Base-by-base conservation (phyloP, 192 early-diverging fungal species). In the Podochytrium sp. region DNA sequence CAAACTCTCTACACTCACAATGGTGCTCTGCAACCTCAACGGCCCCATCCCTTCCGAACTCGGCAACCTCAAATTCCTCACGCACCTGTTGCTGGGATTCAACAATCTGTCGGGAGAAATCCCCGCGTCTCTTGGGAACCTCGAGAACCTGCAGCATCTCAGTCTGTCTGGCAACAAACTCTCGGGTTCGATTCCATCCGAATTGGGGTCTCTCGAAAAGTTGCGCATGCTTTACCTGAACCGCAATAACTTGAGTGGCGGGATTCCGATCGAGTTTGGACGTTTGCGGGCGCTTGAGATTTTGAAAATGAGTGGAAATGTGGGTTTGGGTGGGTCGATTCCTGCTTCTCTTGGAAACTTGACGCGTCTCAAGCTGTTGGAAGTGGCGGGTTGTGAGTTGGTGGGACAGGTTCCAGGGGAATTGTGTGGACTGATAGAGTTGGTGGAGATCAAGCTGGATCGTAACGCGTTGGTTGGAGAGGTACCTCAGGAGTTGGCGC, bases 91-190 rank as follows among this genome's bases (percentile, higher is more conserved):
- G 1, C 61, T 63, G 16, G 38, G 30, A 27, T n/a, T 37, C 60
- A 62, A 62, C 61, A 38, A 39, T 20, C 37, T 63, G 5, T 37
- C 61, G 61, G 61, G 61, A 29, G 12, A 16, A 7, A 40, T 63
- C 20, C 61, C 61, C 16, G 0, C 33, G 18, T 14, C 14, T 1
- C 33, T 63, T 39, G 61, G 61, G 7, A 12, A n/a, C 37, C 37
- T 63, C 32, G 10, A 29, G 20, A 12, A 27, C 1, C 61, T 63
- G 1, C 29, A 35, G n/a, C 29, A 14, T 12, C 37, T 63, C 32
- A 23, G 18, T 63, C 18, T 63, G 37, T 12, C 14, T 27, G 38
- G 38, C 16, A 66, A 66, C 43, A 32, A 1, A 23, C 18, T 66
- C 14, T 43, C 39, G 1, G 65, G 65, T n/a, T 6, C 6, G 30